Percentiles rank a stretch among this genome's conserved stretches.
Evolutionary conservation across 2,329 filamentous ascomycete species (phyloP).

Genomic region (Penicillium sp.): DNA sequence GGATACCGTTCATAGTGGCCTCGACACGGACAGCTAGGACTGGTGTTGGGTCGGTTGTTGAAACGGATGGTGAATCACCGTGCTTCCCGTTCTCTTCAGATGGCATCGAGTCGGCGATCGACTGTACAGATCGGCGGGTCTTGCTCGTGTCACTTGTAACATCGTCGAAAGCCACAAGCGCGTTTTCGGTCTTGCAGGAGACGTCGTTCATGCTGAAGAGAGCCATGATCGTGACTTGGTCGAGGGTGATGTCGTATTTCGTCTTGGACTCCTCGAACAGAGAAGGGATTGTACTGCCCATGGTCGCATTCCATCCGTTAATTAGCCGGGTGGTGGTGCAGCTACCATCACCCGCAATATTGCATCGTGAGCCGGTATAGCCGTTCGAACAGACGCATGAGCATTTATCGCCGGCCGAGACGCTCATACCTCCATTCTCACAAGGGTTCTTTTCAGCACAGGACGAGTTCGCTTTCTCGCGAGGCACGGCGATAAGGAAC

Average conservation of each 20-base stretch:
- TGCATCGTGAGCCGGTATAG: conserved; percentile 67
- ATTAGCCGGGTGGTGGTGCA: conserved; percentile 54
- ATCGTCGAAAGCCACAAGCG: conserved; percentile 79
- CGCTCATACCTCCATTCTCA: conserved; percentile 75
- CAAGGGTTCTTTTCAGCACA: conserved; percentile 66
- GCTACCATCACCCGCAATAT: conserved; percentile 46
- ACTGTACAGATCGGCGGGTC: conserved; percentile 24
- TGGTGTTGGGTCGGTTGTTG: background rate
- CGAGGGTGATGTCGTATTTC: conserved; percentile 75
- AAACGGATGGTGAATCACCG: background rate
- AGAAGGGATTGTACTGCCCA: conserved; percentile 74
- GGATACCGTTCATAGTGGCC: conserved; percentile 38
- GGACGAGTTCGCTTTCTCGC: conserved; percentile 40
- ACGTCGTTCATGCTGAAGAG: conserved; percentile 73
- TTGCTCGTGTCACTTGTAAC: conserved; percentile 22
- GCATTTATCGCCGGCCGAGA: conserved; percentile 66
- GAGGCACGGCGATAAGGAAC: conserved; percentile 59
- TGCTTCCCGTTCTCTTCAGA: background rate
- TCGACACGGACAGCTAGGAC: conserved; percentile 25
- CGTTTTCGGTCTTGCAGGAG: conserved; percentile 81
- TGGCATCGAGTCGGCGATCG: conserved; percentile 5
- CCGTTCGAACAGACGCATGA: conserved; percentile 87
- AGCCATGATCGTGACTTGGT: conserved; percentile 65
- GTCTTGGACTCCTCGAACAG: conserved; percentile 63
- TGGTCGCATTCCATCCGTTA: conserved; percentile 64